These are phyloP conservation scores for Quercus bicolor DNA, from an alignment of 306 rosid genomes.

Conservation along the genomic window DNA sequence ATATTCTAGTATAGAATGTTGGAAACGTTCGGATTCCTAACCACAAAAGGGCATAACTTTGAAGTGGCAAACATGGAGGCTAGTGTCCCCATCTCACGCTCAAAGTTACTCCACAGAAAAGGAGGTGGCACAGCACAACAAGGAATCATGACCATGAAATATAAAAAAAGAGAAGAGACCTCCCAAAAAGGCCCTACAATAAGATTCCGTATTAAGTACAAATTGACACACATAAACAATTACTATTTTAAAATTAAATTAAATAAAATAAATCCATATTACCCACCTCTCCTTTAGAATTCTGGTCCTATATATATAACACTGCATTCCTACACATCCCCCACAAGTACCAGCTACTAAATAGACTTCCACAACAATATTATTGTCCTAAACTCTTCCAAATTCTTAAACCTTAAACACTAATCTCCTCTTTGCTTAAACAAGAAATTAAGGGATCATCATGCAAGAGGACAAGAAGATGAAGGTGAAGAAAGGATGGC, in stretches of 20 bases:
- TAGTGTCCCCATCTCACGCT: too few species aligned
- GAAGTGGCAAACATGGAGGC: too few species aligned
- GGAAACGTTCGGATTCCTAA: too few species aligned
- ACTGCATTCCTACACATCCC: background rate
- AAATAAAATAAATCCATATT: background rate
- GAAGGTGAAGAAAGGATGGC: conserved; percentile 78
- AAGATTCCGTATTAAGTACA: conserved; percentile 19
- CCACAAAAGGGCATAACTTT: too few species aligned
- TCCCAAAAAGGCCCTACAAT: background rate
- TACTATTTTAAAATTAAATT: background rate
- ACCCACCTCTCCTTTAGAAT: conserved; percentile 4
- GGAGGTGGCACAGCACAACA: background rate
- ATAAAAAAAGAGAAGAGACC: background rate
- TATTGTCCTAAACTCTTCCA: background rate
- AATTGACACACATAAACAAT: background rate
- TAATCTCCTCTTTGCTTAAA: background rate
- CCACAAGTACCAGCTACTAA: background rate
- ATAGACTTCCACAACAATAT: background rate
- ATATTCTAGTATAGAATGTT: too few species aligned
- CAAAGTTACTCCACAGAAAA: background rate
- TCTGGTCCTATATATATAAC: conserved; percentile 1
- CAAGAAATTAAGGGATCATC: background rate
- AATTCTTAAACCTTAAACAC: background rate
- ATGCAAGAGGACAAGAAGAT: conserved; percentile 41
- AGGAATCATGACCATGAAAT: background rate